phyloP scores from a whole-genome alignment of 176 grass and related monocot genomes.

The Cenchrus purpureus region DNA sequence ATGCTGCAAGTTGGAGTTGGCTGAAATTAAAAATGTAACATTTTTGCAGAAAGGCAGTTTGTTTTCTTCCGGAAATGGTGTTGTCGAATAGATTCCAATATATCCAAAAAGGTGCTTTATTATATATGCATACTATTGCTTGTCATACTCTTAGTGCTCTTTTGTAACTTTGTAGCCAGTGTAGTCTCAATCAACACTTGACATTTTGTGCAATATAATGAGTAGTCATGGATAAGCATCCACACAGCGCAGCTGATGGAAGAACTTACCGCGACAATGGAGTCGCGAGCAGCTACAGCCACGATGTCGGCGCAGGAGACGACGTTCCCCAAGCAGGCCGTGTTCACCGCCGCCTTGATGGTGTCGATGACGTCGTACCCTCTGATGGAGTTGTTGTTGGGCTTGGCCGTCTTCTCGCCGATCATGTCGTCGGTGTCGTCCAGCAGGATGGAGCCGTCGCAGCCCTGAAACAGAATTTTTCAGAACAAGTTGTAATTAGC shows the following conservation, averaged over 20 bases:
- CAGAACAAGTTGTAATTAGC: neutral
- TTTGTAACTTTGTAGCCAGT: neutral
- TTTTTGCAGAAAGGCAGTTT: neutral
- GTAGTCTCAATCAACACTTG: neutral
- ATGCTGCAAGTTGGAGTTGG: too few species aligned
- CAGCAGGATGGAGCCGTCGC: slow-evolving; percentile 76
- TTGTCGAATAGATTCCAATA: neutral
- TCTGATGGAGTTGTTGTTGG: slow-evolving; percentile 73
- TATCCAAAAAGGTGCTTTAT: slow-evolving; percentile 26
- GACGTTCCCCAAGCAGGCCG: slow-evolving; percentile 61
- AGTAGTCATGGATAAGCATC: neutral
- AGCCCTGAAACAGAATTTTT: slow-evolving; percentile 42
- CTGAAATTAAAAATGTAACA: too few species aligned
- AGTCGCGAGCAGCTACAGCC: slow-evolving; percentile 70
- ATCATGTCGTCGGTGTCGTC: slow-evolving; percentile 65
- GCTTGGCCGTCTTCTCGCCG: slow-evolving; percentile 72
- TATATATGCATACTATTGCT: neutral
- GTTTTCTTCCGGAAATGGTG: slow-evolving; percentile 7
- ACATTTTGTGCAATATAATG: neutral
- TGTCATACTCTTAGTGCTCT: neutral
- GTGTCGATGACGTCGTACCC: slow-evolving; percentile 70
- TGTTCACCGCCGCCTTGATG: slow-evolving; percentile 66
- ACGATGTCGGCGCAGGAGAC: slow-evolving; percentile 89
- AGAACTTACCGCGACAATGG: slow-evolving; percentile 70
- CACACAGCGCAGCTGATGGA: neutral